phyloP scores from a whole-genome alignment of 2,329 filamentous ascomycete species.

The Hymenoscyphus repandus region DNA sequence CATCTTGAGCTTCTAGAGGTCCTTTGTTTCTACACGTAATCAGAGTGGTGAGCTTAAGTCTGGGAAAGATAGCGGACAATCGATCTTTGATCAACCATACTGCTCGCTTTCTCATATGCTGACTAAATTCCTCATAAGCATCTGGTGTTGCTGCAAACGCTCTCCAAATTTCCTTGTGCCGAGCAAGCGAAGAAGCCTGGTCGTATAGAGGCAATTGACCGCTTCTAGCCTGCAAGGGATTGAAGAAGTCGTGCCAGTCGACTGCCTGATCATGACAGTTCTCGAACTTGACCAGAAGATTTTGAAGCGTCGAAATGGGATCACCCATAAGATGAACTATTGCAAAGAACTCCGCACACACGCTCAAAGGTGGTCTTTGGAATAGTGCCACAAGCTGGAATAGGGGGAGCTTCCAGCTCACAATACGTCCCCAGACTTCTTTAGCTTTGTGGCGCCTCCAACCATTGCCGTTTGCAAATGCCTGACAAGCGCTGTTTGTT shows the following conservation, averaged over 20 bases:
- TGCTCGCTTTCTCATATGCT: neutral
- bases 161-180: slow-evolving; percentile 83
- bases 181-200: neutral
- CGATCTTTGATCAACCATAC: neutral
- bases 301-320: slow-evolving; percentile 7
- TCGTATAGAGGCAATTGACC: neutral
- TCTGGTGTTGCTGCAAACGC: slow-evolving; percentile 25
- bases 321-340: slow-evolving; percentile 5
- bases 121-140: slow-evolving; percentile 8
- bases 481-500: neutral
- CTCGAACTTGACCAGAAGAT: slow-evolving; percentile 5
- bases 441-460: neutral
- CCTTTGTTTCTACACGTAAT: neutral
- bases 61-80: neutral
- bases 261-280: slow-evolving; percentile 4
- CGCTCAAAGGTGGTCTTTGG: neutral
- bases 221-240: neutral
- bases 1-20: neutral
- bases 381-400: neutral
- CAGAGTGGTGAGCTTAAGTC: neutral
- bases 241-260: slow-evolving; percentile 1
- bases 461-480: neutral
- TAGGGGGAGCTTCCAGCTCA: neutral
- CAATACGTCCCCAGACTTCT: neutral
- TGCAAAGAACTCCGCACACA: slow-evolving; percentile 2